phyloP scores from a whole-genome alignment of 495 filamentous ascomycete species.

The Massariosphaeria phaeospora region DNA sequence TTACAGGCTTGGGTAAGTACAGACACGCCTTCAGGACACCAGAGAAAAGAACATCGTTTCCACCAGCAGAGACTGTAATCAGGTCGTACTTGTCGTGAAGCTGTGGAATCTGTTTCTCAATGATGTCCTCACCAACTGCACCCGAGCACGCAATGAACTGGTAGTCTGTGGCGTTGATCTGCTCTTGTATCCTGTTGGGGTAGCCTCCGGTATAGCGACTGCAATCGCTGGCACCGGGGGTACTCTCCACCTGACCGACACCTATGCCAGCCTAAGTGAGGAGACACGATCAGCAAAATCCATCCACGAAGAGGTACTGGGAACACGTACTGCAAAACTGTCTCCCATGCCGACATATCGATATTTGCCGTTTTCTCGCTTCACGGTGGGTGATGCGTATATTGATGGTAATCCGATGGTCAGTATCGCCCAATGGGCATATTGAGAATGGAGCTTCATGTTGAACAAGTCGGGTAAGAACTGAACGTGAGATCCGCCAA shows the following conservation, averaged over 20 bases:
- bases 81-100: not conserved
- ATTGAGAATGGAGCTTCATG: no score
- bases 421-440: no score
- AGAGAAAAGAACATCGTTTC: conserved; percentile 3
- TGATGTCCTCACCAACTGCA: not conserved
- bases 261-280: conserved; percentile 9
- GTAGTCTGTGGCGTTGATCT: not conserved
- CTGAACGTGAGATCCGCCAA: no score
- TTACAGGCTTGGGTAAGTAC: not conserved
- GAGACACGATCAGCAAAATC: no score
- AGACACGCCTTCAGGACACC: conserved; percentile 2
- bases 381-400: no score
- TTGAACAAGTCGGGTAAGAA: no score
- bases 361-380: no score
- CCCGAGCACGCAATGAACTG: conserved; percentile 1
- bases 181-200: not conserved
- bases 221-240: not conserved
- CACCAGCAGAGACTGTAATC: conserved; percentile 3
- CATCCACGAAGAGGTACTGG: no score
- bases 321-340: no score
- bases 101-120: not conserved
- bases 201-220: conserved; percentile 2
- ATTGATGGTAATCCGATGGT: no score
- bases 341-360: conserved; percentile 5
- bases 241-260: not conserved